Evolutionary conservation across 306 rosid species (phyloP).

Genomic region (Vigna reflexopilosa): DNA sequence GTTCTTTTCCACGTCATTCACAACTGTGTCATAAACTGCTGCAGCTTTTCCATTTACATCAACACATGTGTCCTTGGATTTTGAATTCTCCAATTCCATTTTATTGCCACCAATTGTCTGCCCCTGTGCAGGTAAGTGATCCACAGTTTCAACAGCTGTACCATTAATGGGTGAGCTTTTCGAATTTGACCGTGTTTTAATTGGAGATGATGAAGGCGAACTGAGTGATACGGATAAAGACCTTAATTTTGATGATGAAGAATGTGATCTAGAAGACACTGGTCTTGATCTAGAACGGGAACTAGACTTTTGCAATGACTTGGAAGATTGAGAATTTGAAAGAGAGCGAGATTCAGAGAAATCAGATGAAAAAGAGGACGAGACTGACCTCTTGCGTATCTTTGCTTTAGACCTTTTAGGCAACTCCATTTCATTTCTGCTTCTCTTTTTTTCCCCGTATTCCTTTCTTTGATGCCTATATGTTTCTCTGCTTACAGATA

Average conservation of each 20-base stretch:
- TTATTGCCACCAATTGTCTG: conserved; percentile 40
- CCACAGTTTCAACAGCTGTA: conserved; percentile 42
- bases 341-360: conserved; percentile 41
- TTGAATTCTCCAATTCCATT: conserved; percentile 36
- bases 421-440: conserved; percentile 45
- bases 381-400: conserved; percentile 49
- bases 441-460: conserved; percentile 55
- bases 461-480: conserved; percentile 35
- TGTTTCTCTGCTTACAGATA: conserved; percentile 43
- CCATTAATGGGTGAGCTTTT: conserved; percentile 46
- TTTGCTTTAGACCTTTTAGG: conserved; percentile 46
- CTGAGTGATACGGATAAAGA: conserved; percentile 57
- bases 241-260: conserved; percentile 52
- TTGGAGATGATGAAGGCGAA: conserved; percentile 42
- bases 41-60: conserved; percentile 45
- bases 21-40: conserved; percentile 22
- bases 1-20: conserved; percentile 42
- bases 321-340: conserved; percentile 53
- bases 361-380: conserved; percentile 52
- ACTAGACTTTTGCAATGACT: conserved; percentile 47
- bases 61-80: conserved; percentile 36
- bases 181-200: conserved; percentile 44
- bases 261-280: conserved; percentile 39
- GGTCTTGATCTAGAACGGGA: conserved; percentile 51
- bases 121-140: conserved; percentile 37